Base-by-base conservation (phyloP, 1,284 basidiomycete genomes). In the Coniferiporia weirii region DNA sequence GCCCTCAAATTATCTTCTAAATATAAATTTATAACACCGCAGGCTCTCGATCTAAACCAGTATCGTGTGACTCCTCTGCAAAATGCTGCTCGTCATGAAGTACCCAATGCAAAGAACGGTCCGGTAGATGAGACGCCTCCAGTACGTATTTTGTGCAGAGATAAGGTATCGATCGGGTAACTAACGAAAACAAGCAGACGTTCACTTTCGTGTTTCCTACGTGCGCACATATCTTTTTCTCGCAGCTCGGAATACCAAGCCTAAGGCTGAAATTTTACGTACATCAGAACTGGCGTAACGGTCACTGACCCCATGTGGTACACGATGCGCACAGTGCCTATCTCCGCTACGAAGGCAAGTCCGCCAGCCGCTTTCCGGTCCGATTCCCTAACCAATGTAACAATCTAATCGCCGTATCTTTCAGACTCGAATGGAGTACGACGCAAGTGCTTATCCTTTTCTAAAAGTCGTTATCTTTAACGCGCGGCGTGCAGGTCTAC, bases 381-480 rank as follows among this genome's bases (percentile, higher is more conserved):
- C 44, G 17, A 9, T 15, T 40, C 9, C 19, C 27, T 35, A 13
- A 7, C 13, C 6, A 13, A 13, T 20, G 17, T 59, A 36, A 45
- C 27, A 5, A 27, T 27, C 27, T 27, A 5, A 15, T 27, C 40
- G 15, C 4, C 22, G 32, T 55, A 32, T n/a, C 35, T 10, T 13
- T 19, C 15, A 61, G 63, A 66, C 66, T 12, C 44, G 63, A n/a
- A 66, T 67, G 61, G 65, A 69, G 54, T 69, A 69, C 53, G 67
- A 67, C 52, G 65, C 57, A 53, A 20, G 55, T 43, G 13, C 12
- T 32, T 10, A 2, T 1, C 38, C 38, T 9, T 36, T 27, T 34
- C 40, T 20, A 34, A 34, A 27, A 7, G 12, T 3, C 2, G 10
- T 3, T 40, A 36, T 32, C 19, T 1, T n/a, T 36, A 10, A 27